A percentile compares a stretch with the other conserved stretches of the same genome.
These are phyloP conservation scores for Scedosporium dehoogii DNA, from an alignment of 2,329 filamentous ascomycete species.

Conservation along the genomic window DNA sequence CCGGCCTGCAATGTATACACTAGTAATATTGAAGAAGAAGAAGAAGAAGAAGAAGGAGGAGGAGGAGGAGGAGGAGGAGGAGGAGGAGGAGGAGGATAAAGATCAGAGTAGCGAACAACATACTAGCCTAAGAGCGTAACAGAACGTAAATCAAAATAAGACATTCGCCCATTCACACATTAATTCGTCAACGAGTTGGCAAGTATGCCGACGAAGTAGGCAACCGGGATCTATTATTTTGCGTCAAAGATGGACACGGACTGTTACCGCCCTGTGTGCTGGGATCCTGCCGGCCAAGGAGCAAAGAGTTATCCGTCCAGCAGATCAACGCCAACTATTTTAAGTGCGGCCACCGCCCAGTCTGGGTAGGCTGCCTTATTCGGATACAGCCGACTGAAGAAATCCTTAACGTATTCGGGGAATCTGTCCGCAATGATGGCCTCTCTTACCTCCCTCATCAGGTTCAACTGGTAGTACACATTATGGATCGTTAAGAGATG, in stretches of 20 bases:
- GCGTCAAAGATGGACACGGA: not conserved
- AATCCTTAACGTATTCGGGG: slow-evolving; percentile 65
- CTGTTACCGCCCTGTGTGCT: not conserved
- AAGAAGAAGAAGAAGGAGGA: too few species aligned
- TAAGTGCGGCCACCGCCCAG: slow-evolving; percentile 78
- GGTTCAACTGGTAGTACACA: slow-evolving; percentile 77
- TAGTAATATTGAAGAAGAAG: too few species aligned
- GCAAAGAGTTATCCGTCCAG: slow-evolving; percentile 20
- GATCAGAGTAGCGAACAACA: too few species aligned
- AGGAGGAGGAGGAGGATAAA: too few species aligned
- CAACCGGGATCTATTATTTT: too few species aligned
- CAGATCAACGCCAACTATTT: slow-evolving; percentile 70
- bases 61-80: too few species aligned
- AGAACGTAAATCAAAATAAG: too few species aligned
- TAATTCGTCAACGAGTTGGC: too few species aligned
- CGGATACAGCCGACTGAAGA: slow-evolving; percentile 65
- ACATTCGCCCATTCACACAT: too few species aligned
- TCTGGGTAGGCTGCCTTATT: slow-evolving; percentile 57
- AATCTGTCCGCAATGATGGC: slow-evolving; percentile 75
- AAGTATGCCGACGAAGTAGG: too few species aligned
- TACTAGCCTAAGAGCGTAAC: too few species aligned
- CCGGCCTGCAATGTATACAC: too few species aligned
- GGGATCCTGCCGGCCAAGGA: not conserved
- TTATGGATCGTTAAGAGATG: slow-evolving; percentile 85
- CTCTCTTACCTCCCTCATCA: slow-evolving; percentile 68